Base-by-base conservation (phyloP, 352 stramenopile species). In the Discostella stelligera region DNA sequence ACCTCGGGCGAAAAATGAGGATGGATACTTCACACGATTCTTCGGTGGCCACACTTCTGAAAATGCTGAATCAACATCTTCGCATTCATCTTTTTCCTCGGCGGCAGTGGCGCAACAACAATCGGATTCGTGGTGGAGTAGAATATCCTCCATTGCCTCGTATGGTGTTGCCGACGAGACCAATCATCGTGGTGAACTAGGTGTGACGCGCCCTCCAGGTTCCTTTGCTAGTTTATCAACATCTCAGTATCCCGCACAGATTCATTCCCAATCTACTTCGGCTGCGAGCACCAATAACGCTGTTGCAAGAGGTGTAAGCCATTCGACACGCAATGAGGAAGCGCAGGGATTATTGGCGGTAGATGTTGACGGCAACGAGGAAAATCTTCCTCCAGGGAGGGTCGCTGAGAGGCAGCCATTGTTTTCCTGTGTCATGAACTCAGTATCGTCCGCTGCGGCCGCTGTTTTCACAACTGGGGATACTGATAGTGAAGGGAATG, bases 391-490 rank as follows among this genome's bases (percentile, higher is more conserved):
- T 9, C 18, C 68, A 0, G 82, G 77, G 50, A 67, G 79, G 39
- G 71, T 88, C 20, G 80, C 82, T 11, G 64, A 89, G 71, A 66
- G 61, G 32, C 71, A 90, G 67, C 77, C 76, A 16, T 70, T 92
- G 23, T 89, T 92, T 81, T 76, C 80, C 14, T 92, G 87, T 55
- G 77, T 92, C 3, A 76, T 82, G 23, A 84, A 92, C 80, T 83
- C 71, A 10, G 75, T 92, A 2, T 78, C 66, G 0, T 80, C 54
- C 16, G 81, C 82, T 6, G 74, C 77, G 13, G 77, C 59, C 0
- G 58, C 69, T 50, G 65, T 82, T 13, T 82, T 74, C 32, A 63
- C 66, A 25, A 72, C 60, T 49, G 49, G 66, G 25, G 64, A 60
- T 2, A 72, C 53, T 61, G 80, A 89, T 52, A 61, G 80, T 44